phyloP scores from a whole-genome alignment of 2,329 filamentous ascomycete species.

The Colletotrichum sp. region DNA sequence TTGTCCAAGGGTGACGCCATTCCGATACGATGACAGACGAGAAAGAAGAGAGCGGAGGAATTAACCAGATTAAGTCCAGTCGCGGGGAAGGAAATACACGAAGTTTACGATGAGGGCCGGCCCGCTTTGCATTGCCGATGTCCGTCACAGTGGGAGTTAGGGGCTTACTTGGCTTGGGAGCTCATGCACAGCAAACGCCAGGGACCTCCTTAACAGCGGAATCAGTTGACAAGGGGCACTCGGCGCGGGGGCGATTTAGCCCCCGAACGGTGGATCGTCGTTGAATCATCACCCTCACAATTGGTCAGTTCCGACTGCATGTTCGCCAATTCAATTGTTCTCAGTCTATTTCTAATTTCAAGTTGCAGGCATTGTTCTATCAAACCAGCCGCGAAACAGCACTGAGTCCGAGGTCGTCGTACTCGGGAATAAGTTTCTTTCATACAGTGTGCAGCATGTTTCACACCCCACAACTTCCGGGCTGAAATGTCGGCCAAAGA shows the following conservation, averaged over 20 bases:
- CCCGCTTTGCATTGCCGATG: background rate
- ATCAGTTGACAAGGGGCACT: background rate
- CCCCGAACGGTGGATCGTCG: background rate
- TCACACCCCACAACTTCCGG: background rate
- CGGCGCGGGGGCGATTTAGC: background rate
- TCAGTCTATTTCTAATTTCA: background rate
- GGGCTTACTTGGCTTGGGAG: background rate
- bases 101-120: background rate
- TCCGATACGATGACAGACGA: background rate
- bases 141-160: background rate
- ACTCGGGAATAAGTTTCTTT: background rate
- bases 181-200: background rate
- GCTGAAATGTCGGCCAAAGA: background rate
- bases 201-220: background rate
- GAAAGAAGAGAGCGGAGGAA: background rate
- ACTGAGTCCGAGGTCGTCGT: background rate
- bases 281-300: background rate
- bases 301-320: background rate
- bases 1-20: background rate
- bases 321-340: background rate
- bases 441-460: background rate
- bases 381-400: background rate
- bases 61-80: background rate
- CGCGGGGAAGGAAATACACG: background rate
- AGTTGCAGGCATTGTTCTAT: background rate